These are phyloP conservation scores for Sporothrix inflata DNA, from an alignment of 2,329 filamentous ascomycete genomes.

Conservation along the genomic window DNA sequence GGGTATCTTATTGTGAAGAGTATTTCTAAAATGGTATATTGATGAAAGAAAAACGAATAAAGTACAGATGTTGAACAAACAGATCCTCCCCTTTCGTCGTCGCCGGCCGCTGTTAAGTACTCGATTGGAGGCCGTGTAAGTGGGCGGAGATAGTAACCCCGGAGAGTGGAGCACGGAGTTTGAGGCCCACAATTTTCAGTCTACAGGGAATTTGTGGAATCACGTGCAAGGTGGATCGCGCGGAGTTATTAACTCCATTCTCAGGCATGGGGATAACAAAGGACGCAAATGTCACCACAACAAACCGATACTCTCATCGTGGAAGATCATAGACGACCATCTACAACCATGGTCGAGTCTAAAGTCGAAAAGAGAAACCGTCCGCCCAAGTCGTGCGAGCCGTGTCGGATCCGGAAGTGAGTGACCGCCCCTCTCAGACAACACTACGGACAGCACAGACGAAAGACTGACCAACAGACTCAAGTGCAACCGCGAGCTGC, in stretches of 20 bases:
- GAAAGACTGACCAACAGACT: slow-evolving; percentile 36
- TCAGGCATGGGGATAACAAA: neutral
- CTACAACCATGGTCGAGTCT: neutral
- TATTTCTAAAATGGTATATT: neutral
- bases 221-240: neutral
- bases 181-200: neutral
- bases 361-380: slow-evolving; percentile 42
- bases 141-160: slow-evolving; percentile 12
- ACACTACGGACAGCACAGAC: too few species aligned
- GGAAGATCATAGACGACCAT: neutral
- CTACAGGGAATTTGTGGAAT: neutral
- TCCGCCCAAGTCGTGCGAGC: slow-evolving; percentile 43
- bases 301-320: neutral
- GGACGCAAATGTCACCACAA: neutral
- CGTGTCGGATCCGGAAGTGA: slow-evolving; percentile 42
- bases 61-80: neutral
- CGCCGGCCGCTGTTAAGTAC: neutral
- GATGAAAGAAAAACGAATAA: neutral
- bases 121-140: slow-evolving; percentile 6
- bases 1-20: too few species aligned
- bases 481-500: slow-evolving; percentile 41
- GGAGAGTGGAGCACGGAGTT: neutral
- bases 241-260: slow-evolving; percentile 30
- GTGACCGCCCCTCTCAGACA: neutral
- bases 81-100: neutral